Conservation (phyloP, 306 rosid species). For the Glycyrrhiza uralensis region DNA sequence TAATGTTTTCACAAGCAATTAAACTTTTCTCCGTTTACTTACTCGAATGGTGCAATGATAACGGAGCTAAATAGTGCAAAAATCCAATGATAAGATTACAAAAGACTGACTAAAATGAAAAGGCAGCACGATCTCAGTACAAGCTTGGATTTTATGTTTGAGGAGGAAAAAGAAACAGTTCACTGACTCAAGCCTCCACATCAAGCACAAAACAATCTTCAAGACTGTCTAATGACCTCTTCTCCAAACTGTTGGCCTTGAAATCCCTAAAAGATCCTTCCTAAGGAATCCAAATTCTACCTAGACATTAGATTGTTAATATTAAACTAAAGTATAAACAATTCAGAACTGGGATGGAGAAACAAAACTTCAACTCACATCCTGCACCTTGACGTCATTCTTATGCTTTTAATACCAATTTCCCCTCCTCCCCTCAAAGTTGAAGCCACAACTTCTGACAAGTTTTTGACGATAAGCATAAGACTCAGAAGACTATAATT, state of each 20-base stretch:
- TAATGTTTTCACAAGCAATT: neutral
- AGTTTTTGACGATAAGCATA: neutral
- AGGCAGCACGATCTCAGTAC: neutral
- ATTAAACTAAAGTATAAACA: neutral
- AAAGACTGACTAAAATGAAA: neutral
- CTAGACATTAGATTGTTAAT: neutral
- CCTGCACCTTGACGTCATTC: neutral
- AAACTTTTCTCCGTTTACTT: neutral
- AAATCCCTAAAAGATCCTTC: neutral
- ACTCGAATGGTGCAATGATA: neutral
- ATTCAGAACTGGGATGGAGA: neutral
- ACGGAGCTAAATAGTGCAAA: neutral
- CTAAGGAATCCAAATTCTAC: neutral
- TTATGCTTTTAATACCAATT: neutral
- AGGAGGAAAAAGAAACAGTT: neutral
- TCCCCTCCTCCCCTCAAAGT: neutral
- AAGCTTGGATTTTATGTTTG: neutral
- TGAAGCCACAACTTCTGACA: neutral
- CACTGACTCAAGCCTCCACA: neutral
- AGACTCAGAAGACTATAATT: neutral
- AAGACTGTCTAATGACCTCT: neutral
- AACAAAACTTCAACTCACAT: neutral
- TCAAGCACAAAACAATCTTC: conserved; percentile 5
- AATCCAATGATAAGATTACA: neutral
- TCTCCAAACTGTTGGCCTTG: neutral